Base-by-base conservation (phyloP, 2,329 filamentous ascomycete species). In the Cladophialophora bantiana region DNA sequence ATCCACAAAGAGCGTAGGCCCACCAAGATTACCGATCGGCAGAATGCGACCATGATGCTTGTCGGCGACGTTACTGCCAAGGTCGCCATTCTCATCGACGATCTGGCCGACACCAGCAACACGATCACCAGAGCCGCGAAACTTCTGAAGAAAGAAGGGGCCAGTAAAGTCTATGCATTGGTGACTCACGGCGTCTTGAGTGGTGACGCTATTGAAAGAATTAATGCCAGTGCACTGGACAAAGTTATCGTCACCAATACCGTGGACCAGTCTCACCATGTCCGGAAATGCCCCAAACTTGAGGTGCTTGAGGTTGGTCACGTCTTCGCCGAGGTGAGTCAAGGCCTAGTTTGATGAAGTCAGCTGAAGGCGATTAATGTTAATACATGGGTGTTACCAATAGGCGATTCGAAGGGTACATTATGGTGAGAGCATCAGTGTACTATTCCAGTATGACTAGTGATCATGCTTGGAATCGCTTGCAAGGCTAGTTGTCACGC, bases 1-100 rank as follows among this genome's bases (percentile, higher is more conserved):
- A 99, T 99, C 75, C 95, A 99, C 85, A 99, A 98, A 91, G 93
- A 96, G 86, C 92, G 93, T 73, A 90, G 93, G 56, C 93, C 93
- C 34, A 96, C 92, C 59, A 90, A 91, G 73, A 94, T 96, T 78
- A 92, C 87, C 65, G 92, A 96, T 77, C 89, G 92, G 58, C 92
- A 89, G 72, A 88, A 89, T 74, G 86, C 87, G 26, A 94, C 92
- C 67, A 96, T 97, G 92, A 95, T 97, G 90, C 85, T 97, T 48
- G 94, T 97, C 45, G 94, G 94, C 70, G 89, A 96, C 76, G 92
- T 97, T 63, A 84, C 86, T 62, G 88, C 91, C 73, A 89, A 91
- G 71, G 90, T 91, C 60, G 92, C 93, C 72, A 97, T 99, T 74
- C 84, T 99, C 67, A 88, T 99, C 70, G 95, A 99, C 78, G 95